Conservation (phyloP, 202 grass and related monocot species). For the Eragrostis tef region DNA sequence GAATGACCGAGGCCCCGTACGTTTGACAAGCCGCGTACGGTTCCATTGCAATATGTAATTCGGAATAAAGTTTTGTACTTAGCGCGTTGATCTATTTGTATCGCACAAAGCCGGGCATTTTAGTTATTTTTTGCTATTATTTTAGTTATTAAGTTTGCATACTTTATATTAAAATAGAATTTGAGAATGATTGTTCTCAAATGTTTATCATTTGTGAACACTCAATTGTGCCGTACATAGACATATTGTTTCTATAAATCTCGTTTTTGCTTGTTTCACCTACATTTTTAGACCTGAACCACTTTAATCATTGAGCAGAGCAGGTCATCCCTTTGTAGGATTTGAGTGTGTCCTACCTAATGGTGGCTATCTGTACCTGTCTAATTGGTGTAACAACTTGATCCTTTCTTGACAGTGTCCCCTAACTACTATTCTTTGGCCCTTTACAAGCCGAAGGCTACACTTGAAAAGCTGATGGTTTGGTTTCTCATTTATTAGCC, state of each 20-base stretch:
- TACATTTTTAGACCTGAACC: not conserved
- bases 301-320: not conserved
- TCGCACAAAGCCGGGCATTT: not conserved
- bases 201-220: not conserved
- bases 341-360: not conserved
- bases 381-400: constrained; percentile 32
- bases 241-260: not conserved
- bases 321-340: constrained; percentile 4
- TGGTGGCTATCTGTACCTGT: constrained; percentile 23
- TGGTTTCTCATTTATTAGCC: not conserved
- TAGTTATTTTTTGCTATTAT: too few relatives aligned
- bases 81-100: not conserved
- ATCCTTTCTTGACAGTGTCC: constrained; percentile 34
- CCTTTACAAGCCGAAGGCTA: constrained; percentile 12
- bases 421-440: constrained; percentile 35
- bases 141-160: not conserved
- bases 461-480: not conserved
- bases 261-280: not conserved
- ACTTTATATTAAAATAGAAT: not conserved
- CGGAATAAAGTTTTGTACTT: not conserved
- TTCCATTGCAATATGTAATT: not conserved
- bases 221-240: not conserved
- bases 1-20: not conserved
- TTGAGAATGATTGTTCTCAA: not conserved
- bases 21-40: not conserved